Percentiles rank a stretch among this genome's conserved stretches.
Evolutionary conservation across 2,329 filamentous ascomycete species (phyloP).

Genomic region (Pseudocercospora vitis): DNA sequence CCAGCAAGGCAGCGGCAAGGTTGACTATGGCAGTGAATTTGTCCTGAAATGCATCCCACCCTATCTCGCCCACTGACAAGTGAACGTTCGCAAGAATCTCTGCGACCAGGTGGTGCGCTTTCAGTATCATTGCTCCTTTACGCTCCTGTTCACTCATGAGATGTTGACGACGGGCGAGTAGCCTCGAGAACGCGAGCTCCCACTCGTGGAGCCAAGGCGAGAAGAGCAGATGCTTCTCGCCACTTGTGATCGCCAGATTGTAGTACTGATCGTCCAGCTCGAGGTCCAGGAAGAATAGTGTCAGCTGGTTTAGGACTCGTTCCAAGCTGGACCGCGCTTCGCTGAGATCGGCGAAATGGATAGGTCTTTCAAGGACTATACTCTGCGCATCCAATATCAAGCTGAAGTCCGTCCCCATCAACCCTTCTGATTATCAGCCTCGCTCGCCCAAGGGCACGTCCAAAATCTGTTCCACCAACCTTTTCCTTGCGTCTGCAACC

Average conservation of each 20-base stretch:
- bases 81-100: constrained; percentile 28
- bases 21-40: constrained; percentile 29
- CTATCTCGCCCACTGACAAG: constrained; percentile 26
- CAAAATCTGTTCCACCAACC: constrained; percentile 16
- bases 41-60: constrained; percentile 26
- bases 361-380: constrained; percentile 15
- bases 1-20: constrained; percentile 26
- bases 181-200: constrained; percentile 26
- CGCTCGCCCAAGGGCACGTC: not conserved
- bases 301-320: constrained; percentile 25
- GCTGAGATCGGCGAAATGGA: constrained; percentile 17
- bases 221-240: constrained; percentile 27
- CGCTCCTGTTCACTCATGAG: constrained; percentile 19
- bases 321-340: constrained; percentile 26
- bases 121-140: constrained; percentile 29
- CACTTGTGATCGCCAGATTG: constrained; percentile 24
- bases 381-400: constrained; percentile 7
- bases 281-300: constrained; percentile 27
- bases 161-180: constrained; percentile 17
- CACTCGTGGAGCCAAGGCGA: constrained; percentile 26
- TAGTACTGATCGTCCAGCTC: constrained; percentile 31
- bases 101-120: constrained; percentile 30
- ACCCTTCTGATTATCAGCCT: not conserved
- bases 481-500: constrained; percentile 28
- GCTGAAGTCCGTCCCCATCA: constrained; percentile 17